Evolutionary conservation across 768 basidiomycete genomes (phyloP).

Genomic region (Cystobasidium ongulense): DNA sequence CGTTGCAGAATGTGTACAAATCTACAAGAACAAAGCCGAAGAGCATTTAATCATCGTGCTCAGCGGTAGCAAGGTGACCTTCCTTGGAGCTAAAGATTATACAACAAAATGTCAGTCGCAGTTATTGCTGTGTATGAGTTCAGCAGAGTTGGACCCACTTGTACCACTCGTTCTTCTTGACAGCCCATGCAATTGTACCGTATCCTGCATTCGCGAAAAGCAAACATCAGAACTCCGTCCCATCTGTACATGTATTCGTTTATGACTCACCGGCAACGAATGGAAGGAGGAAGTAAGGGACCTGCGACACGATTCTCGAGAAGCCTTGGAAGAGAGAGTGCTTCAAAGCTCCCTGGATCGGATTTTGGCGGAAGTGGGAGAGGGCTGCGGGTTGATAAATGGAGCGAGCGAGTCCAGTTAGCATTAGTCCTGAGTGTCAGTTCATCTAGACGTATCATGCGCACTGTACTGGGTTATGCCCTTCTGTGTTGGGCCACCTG

Average conservation of each 20-base stretch:
- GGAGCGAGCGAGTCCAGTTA: not conserved
- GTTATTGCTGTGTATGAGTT: not conserved
- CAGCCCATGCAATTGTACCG: conserved; percentile 30
- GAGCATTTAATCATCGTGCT: not conserved
- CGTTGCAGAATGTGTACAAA: not conserved
- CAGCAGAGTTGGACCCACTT: conserved; percentile 16
- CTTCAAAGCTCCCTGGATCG: conserved; percentile 29
- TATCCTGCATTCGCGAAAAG: conserved; percentile 17
- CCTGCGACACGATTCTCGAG: conserved; percentile 19
- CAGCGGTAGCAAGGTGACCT: conserved; percentile 26
- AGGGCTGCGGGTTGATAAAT: conserved; percentile 22
- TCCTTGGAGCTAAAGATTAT: conserved; percentile 19
- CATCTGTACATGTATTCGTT: too few relatives aligned
- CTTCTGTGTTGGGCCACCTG: conserved; percentile 30
- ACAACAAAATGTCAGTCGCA: not conserved
- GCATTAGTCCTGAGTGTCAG: not conserved
- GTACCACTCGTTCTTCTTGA: conserved; percentile 34
- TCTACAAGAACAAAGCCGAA: not conserved
- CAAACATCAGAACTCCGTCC: not conserved
- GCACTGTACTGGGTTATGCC: conserved; percentile 32
- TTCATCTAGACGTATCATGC: not conserved
- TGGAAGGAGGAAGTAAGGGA: conserved; percentile 33
- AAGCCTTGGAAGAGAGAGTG: conserved; percentile 32
- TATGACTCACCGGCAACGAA: conserved; percentile 32
- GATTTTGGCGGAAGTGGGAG: conserved; percentile 33